These are phyloP conservation scores for Tagetes patula DNA, from an alignment of 129 eudicot genomes.

Conservation along the genomic window DNA sequence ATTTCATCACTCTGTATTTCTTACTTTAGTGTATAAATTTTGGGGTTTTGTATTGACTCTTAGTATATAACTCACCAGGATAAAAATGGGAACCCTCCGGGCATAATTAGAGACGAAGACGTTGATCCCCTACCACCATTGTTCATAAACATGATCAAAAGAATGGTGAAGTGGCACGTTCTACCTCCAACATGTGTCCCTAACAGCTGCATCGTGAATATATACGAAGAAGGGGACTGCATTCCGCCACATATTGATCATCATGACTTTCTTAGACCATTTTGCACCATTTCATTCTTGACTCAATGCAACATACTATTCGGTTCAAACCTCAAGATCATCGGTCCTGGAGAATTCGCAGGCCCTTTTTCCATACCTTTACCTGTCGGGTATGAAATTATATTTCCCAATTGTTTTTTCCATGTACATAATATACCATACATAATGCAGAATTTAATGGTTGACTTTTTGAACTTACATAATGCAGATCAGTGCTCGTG, in stretches of 20 bases:
- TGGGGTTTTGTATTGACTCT: slow-evolving; percentile 3
- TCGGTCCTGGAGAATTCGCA: slow-evolving; percentile 63
- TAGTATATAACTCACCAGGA: slow-evolving; percentile 38
- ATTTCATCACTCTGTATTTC: background rate
- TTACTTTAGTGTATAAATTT: background rate
- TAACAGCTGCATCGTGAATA: slow-evolving; percentile 70
- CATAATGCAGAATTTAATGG: background rate
- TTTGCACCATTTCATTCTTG: slow-evolving; percentile 71
- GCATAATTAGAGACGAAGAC: slow-evolving; percentile 61
- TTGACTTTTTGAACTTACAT: slow-evolving; percentile 13
- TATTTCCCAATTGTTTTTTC: background rate
- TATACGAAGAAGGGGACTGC: slow-evolving; percentile 73
- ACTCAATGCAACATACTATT: slow-evolving; percentile 65
- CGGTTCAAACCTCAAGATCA: slow-evolving; percentile 52
- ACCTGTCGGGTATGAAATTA: slow-evolving; percentile 52
- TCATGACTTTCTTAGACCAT: slow-evolving; percentile 69
- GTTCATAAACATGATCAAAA: slow-evolving; percentile 53
- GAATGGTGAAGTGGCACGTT: slow-evolving; percentile 66
- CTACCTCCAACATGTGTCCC: slow-evolving; percentile 65
- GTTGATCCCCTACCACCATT: slow-evolving; percentile 65
- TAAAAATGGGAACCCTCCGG: slow-evolving; percentile 73
- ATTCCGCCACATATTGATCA: slow-evolving; percentile 83
- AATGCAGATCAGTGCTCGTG: slow-evolving; percentile 65
- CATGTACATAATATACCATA: background rate
- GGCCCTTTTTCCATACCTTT: slow-evolving; percentile 65